Evolutionary conservation across 2,329 filamentous ascomycete species (phyloP), one percentile per base, ranked within the genome.

Genomic region (Trichoderma sp.): DNA sequence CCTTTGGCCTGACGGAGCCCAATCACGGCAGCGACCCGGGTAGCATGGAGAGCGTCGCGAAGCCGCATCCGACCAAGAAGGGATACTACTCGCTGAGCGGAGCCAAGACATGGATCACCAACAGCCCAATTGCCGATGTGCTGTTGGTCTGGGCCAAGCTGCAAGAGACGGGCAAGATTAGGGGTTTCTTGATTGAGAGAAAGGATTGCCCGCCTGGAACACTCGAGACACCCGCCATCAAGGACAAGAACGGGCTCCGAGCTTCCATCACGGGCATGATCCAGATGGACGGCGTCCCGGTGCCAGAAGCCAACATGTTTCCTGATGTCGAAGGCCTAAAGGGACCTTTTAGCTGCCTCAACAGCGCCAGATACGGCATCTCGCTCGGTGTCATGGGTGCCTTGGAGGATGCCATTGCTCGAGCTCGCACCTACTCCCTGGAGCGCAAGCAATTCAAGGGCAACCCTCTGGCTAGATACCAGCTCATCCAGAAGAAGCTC

Each of bases 211-310:
- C 95, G 2, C 86, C 93, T 0, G 95, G 96, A 3, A 97, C 95
- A 0, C 86, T 99, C 15, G 94, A 96, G 81, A 99, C 96, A 6
- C 96, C 96, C 1, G 85, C 92, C 14, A 92, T 99, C 81, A 97
- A 97, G 85, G 90, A 98, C 84, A 99, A 99, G 88, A 98, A 93
- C 74, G 96, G 95, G 2, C 89, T 99, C 36, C 88, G 96, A 72
- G 96, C 96, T 14, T 97, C 93, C 14, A 92, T 98, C 74, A 99
- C 96, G 0, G 96, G 96, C 71, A 98, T 98, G 96, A 98, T 99
- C 75, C 94, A 97, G 76, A 88, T 99, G 79, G 95, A 98, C 75
- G 90, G 92, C 74, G 95, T 93, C 75, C 95, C 96, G 0, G 94
- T 99, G 0, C 91, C 94, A 0, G 90, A 91, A 75, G 93, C 90